Evolutionary conservation across 306 rosid genomes (phyloP).

Genomic region (Leucaena leucocephala): DNA sequence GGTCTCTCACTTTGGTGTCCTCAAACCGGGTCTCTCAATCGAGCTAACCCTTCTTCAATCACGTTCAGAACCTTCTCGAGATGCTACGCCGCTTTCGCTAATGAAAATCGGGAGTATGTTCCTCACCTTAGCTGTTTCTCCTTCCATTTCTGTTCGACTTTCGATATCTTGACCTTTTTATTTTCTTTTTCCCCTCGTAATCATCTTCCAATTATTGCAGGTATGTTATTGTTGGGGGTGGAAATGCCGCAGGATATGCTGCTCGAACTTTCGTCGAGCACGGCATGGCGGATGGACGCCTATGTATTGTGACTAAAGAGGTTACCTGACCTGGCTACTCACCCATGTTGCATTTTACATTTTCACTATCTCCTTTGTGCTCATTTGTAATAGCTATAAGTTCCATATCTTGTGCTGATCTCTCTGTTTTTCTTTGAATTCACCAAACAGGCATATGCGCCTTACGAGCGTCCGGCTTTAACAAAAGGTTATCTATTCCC

Average conservation of each 20-base stretch:
- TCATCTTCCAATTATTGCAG: constrained; percentile 37
- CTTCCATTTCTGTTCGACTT: constrained; percentile 1
- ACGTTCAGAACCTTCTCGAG: constrained; percentile 52
- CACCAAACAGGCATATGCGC: constrained; percentile 66
- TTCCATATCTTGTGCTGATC: constrained; percentile 1
- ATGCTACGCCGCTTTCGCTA: constrained; percentile 71
- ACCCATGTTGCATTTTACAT: background rate
- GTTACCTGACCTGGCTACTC: constrained; percentile 26
- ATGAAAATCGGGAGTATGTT: constrained; percentile 78
- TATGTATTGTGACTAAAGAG: constrained; percentile 90
- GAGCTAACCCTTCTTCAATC: constrained; percentile 37
- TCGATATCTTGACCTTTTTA: background rate
- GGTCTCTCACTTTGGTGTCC: constrained; percentile 51
- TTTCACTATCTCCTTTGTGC: background rate
- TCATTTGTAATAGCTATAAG: background rate
- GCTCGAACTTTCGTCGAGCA: constrained; percentile 92
- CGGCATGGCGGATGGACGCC: constrained; percentile 95
- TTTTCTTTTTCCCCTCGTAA: background rate
- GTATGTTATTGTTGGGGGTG: constrained; percentile 97
- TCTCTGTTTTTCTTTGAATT: constrained; percentile 12
- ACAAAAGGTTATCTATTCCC: constrained; percentile 89
- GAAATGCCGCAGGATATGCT: constrained; percentile 95
- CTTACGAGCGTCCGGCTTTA: constrained; percentile 96
- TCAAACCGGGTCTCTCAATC: constrained; percentile 36
- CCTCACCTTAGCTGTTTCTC: background rate